Evolutionary conservation across 441 rosid species (phyloP).

Genomic region (Jatropha multifida): DNA sequence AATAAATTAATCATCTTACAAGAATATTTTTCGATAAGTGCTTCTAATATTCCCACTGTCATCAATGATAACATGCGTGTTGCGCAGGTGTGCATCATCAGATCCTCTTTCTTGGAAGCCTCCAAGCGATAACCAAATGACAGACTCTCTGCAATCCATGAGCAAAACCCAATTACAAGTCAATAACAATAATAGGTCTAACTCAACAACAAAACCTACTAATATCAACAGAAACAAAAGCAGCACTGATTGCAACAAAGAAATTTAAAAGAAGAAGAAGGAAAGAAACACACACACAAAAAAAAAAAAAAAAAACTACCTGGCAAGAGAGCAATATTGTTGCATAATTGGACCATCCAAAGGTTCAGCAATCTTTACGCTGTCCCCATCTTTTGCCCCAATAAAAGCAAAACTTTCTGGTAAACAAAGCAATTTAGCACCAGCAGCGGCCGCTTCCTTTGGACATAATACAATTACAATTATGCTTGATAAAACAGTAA

Average conservation of each 20-base stretch:
- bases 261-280: too few species aligned
- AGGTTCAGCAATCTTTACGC: constrained; percentile 68
- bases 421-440: constrained; percentile 83
- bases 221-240: background rate
- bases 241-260: background rate
- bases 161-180: background rate
- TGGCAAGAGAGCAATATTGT: constrained; percentile 81
- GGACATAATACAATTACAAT: constrained; percentile 14
- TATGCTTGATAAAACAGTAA: background rate
- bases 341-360: constrained; percentile 83
- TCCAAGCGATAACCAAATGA: constrained; percentile 91
- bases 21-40: constrained; percentile 74
- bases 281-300: background rate
- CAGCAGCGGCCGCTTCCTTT: constrained; percentile 87
- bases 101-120: constrained; percentile 88
- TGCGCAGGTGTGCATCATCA: constrained; percentile 67
- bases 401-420: constrained; percentile 86
- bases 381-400: constrained; percentile 69
- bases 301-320: constrained; percentile 35
- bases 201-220: background rate
- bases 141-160: constrained; percentile 57
- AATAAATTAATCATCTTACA: constrained; percentile 43
- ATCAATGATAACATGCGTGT: constrained; percentile 89
- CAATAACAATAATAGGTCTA: background rate
- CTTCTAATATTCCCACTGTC: constrained; percentile 66